phyloP scores from a whole-genome alignment of 2,329 filamentous ascomycete genomes.

The Pestalotiopsis sp. region DNA sequence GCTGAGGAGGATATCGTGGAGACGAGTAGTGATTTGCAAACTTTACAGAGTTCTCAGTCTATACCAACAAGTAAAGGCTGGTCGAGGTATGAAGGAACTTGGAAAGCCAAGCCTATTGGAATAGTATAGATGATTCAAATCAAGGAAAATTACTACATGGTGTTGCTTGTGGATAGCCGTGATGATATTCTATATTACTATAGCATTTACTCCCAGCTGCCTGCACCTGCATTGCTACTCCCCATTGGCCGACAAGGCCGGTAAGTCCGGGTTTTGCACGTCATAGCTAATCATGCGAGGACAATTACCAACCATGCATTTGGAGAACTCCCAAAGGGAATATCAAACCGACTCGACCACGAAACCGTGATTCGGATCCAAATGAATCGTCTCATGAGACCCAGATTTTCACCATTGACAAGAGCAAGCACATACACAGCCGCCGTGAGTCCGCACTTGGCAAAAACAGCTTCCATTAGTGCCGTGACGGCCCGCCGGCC shows the following conservation, averaged over 20 bases:
- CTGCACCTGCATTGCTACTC: neutral
- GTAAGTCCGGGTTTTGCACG: neutral
- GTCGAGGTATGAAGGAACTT: slow-evolving; percentile 50
- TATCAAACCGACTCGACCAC: neutral
- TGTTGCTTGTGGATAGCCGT: neutral
- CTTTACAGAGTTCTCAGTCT: slow-evolving; percentile 17
- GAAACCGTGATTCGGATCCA: neutral
- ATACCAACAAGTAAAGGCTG: slow-evolving; percentile 38
- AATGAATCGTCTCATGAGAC: slow-evolving; percentile 44
- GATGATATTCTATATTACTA: neutral
- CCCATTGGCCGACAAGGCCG: neutral
- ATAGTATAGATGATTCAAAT: slow-evolving; percentile 36
- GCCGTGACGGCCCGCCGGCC: neutral
- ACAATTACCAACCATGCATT: neutral
- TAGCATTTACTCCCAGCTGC: neutral
- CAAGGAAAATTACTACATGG: neutral
- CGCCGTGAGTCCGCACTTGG: slow-evolving; percentile 26
- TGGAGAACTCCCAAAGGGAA: too few species aligned
- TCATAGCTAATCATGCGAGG: slow-evolving; percentile 3
- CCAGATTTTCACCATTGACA: slow-evolving; percentile 33
- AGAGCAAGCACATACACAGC: slow-evolving; percentile 29
- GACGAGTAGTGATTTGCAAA: slow-evolving; percentile 17
- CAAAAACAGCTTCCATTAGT: neutral
- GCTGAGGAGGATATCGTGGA: slow-evolving; percentile 25
- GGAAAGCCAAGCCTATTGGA: slow-evolving; percentile 61